These are phyloP conservation scores for Chaetomium olivaceum DNA, from an alignment of 2,329 filamentous ascomycete genomes.

Conservation along the genomic window DNA sequence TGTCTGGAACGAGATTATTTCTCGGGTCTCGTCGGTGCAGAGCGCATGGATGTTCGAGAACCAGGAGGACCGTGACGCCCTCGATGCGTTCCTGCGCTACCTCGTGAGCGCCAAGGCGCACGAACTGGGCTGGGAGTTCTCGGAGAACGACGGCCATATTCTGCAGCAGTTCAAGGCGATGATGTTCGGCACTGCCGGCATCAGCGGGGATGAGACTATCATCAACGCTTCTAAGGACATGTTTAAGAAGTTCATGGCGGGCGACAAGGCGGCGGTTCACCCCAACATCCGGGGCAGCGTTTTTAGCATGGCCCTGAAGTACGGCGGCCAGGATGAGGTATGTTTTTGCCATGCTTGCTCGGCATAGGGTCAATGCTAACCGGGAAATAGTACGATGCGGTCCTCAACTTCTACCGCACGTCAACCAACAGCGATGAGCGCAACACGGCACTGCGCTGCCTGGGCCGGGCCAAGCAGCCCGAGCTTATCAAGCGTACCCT, in stretches of 20 bases:
- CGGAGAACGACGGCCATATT: constrained; percentile 80
- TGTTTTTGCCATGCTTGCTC: constrained; percentile 31
- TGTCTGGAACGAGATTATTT: constrained; percentile 90
- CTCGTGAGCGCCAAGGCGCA: constrained; percentile 79
- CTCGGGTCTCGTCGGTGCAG: constrained; percentile 75
- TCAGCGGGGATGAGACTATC: constrained; percentile 75
- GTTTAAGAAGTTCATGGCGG: constrained; percentile 80
- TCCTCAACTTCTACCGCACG: constrained; percentile 73
- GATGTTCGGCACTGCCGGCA: constrained; percentile 81
- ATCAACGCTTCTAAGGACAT: constrained; percentile 82
- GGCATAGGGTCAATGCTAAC: constrained; percentile 27
- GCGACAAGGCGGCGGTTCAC: constrained; percentile 80
- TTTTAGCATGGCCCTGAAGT: constrained; percentile 79
- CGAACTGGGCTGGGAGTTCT: constrained; percentile 85
- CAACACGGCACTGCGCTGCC: constrained; percentile 81
- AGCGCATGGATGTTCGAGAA: constrained; percentile 89
- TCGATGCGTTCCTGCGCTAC: constrained; percentile 80
- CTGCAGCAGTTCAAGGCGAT: constrained; percentile 93
- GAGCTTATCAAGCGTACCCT: constrained; percentile 82
- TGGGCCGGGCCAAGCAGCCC: constrained; percentile 76
- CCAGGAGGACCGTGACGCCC: constrained; percentile 66
- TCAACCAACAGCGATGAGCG: constrained; percentile 83
- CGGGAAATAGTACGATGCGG: constrained; percentile 66
- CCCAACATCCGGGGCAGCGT: constrained; percentile 88
- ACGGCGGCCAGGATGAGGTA: constrained; percentile 81